phyloP scores from a whole-genome alignment of 768 basidiomycete genomes.

The Calocera viscosa region DNA sequence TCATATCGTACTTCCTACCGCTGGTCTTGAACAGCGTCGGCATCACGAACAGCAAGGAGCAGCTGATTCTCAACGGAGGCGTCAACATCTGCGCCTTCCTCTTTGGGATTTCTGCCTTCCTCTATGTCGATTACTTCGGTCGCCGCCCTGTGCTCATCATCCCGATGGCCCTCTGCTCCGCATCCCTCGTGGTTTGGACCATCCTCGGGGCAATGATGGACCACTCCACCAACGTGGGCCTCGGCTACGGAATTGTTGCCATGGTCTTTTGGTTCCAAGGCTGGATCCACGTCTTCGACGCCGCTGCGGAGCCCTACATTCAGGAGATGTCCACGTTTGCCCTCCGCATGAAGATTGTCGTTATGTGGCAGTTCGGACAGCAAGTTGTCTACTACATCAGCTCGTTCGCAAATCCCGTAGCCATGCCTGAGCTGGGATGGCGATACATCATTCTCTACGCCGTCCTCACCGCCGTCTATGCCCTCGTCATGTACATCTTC shows the following conservation, averaged over 20 bases:
- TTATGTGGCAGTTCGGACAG: conserved; percentile 41
- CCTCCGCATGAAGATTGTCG: conserved; percentile 68
- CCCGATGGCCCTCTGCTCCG: conserved; percentile 48
- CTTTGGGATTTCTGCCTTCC: conserved; percentile 45
- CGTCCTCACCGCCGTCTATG: not conserved
- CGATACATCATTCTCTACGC: conserved; percentile 21
- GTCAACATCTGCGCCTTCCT: conserved; percentile 60
- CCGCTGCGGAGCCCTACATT: conserved; percentile 48
- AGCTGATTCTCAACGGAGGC: conserved; percentile 49
- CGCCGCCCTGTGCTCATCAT: conserved; percentile 55
- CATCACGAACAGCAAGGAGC: conserved; percentile 40
- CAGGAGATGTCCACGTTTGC: conserved; percentile 71
- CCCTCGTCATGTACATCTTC: not conserved
- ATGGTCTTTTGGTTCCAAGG: conserved; percentile 34
- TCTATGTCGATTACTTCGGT: conserved; percentile 55
- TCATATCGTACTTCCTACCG: conserved; percentile 63
- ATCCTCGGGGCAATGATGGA: not conserved
- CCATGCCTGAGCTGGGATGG: conserved; percentile 40
- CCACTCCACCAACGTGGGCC: not conserved
- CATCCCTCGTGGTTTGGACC: conserved; percentile 42
- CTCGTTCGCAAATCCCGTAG: conserved; percentile 68
- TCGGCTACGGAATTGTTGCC: conserved; percentile 15
- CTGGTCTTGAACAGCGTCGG: conserved; percentile 54
- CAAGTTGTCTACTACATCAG: conserved; percentile 62
- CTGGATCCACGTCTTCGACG: conserved; percentile 58